A percentile compares a stretch with the other conserved stretches of the same genome.
Conservation (phyloP, 768 basidiomycete species). For the Scleroderma citrinum region DNA sequence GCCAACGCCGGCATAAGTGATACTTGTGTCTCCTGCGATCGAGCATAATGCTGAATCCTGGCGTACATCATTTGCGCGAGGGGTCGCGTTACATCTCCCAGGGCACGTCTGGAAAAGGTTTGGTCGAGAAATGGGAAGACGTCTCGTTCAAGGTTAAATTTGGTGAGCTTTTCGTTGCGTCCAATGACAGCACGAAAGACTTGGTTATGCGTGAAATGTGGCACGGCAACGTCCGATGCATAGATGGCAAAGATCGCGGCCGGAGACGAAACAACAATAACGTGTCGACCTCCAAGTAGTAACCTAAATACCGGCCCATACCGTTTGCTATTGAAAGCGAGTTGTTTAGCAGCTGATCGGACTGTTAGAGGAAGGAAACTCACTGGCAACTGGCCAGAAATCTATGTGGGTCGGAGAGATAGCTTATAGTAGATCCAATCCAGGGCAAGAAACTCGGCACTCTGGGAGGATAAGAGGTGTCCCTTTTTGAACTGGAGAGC, state of each 20-base stretch:
- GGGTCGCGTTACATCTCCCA: constrained; percentile 7
- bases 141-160: constrained; percentile 10
- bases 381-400: constrained; percentile 20
- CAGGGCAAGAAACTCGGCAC: constrained; percentile 12
- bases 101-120: constrained; percentile 8
- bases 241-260: constrained; percentile 11
- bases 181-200: constrained; percentile 8
- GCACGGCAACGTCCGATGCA: not conserved
- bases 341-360: not conserved
- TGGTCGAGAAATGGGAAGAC: constrained; percentile 19
- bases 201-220: constrained; percentile 7
- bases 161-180: not conserved
- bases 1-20: constrained; percentile 13
- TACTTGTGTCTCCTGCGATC: not conserved
- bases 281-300: constrained; percentile 12
- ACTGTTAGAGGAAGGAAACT: not conserved
- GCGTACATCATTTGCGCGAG: constrained; percentile 11
- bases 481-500: no score
- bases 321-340: constrained; percentile 5
- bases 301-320: constrained; percentile 13
- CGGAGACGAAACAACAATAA: constrained; percentile 14
- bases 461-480: not conserved
- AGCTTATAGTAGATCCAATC: constrained; percentile 13
- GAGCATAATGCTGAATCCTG: constrained; percentile 5
- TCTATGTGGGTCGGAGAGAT: constrained; percentile 8